phyloP scores from a whole-genome alignment of 805 yeast species.

The Huiozyma naganishii region DNA sequence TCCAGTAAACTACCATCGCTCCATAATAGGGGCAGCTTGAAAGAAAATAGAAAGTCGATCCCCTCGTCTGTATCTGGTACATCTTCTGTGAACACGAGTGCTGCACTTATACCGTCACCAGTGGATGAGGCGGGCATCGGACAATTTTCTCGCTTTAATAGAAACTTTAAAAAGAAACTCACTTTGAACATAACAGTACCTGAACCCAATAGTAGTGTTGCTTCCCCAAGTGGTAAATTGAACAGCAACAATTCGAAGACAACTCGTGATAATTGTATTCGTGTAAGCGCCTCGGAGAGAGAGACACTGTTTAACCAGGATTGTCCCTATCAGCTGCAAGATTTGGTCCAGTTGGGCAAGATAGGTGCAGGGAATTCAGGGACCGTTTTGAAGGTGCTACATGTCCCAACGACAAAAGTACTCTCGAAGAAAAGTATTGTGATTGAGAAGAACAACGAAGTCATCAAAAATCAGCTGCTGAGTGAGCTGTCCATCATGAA shows the following conservation, averaged over 20 bases:
- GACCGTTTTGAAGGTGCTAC: conserved; percentile 77
- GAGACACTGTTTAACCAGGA: conserved; percentile 3
- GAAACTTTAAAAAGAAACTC: no score
- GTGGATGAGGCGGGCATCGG: background rate
- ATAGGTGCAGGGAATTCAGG: conserved; percentile 95
- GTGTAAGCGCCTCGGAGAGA: background rate
- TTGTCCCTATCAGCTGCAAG: conserved; percentile 39
- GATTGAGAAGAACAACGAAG: conserved; percentile 58
- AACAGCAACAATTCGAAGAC: background rate
- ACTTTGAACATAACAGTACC: no score
- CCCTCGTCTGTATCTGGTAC: background rate
- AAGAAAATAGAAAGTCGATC: background rate
- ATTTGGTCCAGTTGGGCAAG: conserved; percentile 61
- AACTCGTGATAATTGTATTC: background rate
- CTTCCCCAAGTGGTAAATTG: background rate
- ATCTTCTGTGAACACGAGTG: background rate
- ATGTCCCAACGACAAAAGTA: conserved; percentile 74
- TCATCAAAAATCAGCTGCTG: conserved; percentile 47
- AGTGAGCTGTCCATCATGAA: conserved; percentile 86
- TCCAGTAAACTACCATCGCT: no score
- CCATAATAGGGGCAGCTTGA: no score
- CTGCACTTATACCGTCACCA: background rate
- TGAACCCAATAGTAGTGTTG: no score
- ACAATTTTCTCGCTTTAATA: no score
- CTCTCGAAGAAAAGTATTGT: conserved; percentile 88